Base-by-base conservation (phyloP, 78 protist species). In the Dictyostelium firmibasis region DNA sequence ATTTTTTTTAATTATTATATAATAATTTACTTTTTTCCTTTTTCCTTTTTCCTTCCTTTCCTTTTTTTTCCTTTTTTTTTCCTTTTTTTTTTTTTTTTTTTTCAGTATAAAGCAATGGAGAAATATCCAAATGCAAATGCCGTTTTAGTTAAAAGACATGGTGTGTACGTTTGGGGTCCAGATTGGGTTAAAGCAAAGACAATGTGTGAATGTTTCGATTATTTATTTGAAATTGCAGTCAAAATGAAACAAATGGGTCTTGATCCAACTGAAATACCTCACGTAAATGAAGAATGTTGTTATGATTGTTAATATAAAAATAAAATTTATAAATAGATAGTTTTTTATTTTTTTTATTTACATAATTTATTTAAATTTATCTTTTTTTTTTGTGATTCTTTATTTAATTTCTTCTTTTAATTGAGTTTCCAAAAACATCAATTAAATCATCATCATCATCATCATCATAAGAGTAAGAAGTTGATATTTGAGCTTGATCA, bases 91-190 rank as follows among this genome's bases (percentile, higher is more conserved):
- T 29, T 69, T 29, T 69, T 29, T 29, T 57, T 57, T 38, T 38
- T n/a, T 7, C 0, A 60, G 75, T 36, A 23, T 10, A 29, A 88
- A 27, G 97, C 97, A n/a, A 95, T 97, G 83, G n/a, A 43, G 23
- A 81, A 50, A 35, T 96, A 98, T 75, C 99, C 99, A 35, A 70
- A 98, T 23, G 53, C 99, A 8, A 81, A 86, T 43, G 98, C 98
- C 13, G 98, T 98, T 16, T 94, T 98, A 35, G 99, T 98, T 25
- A 92, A 98, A 29, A 79, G 99, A 41, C 99, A 98, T 81, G 99
- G 99, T 41, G 95, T 97, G 20, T 98, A 97, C 85, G 97, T 98
- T n/a, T 98, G 99, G 99, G 99, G 99, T 0, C 64, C 91, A 10
- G 86, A 86, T 35, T 98, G 99, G 99, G 70, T 82, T 43, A 57